Evolutionary conservation across 2,329 filamentous ascomycete species (phyloP).

Genomic region (Ascochyta koolunga): DNA sequence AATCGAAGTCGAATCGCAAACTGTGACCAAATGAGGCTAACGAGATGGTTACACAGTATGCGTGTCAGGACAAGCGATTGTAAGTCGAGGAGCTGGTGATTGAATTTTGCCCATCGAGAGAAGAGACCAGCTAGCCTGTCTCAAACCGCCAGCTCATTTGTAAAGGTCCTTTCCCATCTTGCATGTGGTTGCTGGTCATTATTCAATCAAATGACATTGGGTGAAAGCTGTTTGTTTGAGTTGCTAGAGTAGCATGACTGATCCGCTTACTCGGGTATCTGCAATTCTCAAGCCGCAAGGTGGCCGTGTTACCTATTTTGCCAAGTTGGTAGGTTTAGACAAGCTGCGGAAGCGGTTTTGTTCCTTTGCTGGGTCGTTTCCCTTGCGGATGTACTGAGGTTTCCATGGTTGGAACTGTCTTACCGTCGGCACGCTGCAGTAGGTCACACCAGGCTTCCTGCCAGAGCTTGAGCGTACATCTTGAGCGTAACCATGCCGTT

Average conservation of each 20-base stretch:
- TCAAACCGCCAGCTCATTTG: not conserved
- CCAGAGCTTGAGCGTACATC: not conserved
- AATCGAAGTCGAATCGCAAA: constrained; percentile 15
- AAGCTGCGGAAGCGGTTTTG: constrained; percentile 7
- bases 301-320: not conserved
- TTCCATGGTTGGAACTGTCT: not conserved
- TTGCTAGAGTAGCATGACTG: not conserved
- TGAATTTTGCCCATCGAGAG: not conserved
- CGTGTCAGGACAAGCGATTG: not conserved
- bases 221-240: not conserved
- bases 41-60: constrained; percentile 10
- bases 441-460: not conserved
- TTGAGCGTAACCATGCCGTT: not conserved
- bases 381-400: not conserved
- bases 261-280: constrained; percentile 3
- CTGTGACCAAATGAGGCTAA: constrained; percentile 14
- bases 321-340: not conserved
- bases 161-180: not conserved
- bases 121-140: not conserved
- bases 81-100: not conserved
- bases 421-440: constrained; percentile 10
- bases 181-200: too few relatives aligned
- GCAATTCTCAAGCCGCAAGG: not conserved
- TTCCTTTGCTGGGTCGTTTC: not conserved
- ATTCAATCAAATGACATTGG: too few relatives aligned